phyloP scores from a whole-genome alignment of 768 basidiomycete species.

The Clitopilus hobsonii region DNA sequence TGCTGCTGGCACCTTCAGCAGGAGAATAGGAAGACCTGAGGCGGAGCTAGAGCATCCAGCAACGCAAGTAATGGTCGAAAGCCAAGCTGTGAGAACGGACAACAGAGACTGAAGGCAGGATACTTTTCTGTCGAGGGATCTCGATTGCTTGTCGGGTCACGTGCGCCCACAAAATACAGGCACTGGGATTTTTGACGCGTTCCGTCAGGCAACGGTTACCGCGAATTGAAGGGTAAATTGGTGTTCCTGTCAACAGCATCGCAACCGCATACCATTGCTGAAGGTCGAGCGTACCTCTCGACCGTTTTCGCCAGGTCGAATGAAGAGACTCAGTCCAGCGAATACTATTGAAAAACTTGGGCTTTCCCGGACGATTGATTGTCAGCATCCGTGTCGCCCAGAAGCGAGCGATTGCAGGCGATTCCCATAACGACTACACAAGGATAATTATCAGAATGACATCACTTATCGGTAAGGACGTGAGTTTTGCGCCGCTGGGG shows the following conservation, averaged over 20 bases:
- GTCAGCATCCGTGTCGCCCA: background rate
- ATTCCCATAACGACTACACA: background rate
- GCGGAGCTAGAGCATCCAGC: slow-evolving; percentile 1
- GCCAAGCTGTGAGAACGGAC: background rate
- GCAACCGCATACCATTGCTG: background rate
- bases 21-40: background rate
- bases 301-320: too few relatives aligned
- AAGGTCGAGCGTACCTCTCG: background rate
- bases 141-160: background rate
- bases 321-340: too few relatives aligned
- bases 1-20: background rate
- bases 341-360: too few relatives aligned
- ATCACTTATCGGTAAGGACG: background rate
- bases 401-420: background rate
- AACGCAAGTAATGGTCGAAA: background rate
- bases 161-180: background rate
- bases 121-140: background rate
- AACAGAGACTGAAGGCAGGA: background rate
- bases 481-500: background rate
- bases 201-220: background rate
- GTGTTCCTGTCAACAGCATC: background rate
- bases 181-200: background rate
- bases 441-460: background rate
- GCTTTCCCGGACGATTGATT: too few relatives aligned
- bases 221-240: background rate